A percentile compares a stretch with the other conserved stretches of the same genome.
Conservation (phyloP, 2,329 filamentous ascomycete genomes). For the Pseudogymnoascus verrucosus region DNA sequence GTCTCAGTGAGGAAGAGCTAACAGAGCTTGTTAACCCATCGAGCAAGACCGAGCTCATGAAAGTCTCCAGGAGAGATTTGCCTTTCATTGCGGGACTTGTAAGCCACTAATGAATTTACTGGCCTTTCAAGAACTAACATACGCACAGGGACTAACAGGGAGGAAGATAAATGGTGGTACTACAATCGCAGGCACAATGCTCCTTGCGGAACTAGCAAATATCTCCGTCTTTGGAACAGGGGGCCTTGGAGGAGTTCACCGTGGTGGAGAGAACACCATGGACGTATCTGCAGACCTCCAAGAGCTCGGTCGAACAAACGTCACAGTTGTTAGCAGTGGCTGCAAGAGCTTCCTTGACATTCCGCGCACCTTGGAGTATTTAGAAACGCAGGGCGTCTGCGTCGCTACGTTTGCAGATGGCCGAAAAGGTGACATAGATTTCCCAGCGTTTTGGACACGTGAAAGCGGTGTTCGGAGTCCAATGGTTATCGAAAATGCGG, state of each 20-base stretch:
- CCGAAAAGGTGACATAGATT: conserved; percentile 62
- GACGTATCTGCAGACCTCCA: conserved; percentile 94
- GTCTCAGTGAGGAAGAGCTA: conserved; percentile 65
- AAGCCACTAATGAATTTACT: conserved; percentile 26
- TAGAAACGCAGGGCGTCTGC: conserved; percentile 65
- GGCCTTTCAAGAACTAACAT: conserved; percentile 7
- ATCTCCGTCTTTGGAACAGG: conserved; percentile 93
- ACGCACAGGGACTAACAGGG: conserved; percentile 51
- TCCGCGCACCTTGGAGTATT: conserved; percentile 72
- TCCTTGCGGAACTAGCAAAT: conserved; percentile 76
- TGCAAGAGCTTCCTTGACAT: conserved; percentile 97
- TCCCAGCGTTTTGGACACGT: conserved; percentile 87
- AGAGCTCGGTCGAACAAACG: conserved; percentile 80
- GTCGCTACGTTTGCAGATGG: conserved; percentile 89
- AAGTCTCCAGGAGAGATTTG: conserved; percentile 82
- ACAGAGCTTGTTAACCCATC: conserved; percentile 58
- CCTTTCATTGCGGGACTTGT: conserved; percentile 73
- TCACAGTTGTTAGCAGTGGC: conserved; percentile 82
- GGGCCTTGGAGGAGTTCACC: conserved; percentile 88
- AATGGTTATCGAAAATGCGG: conserved; percentile 62
- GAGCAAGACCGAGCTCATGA: conserved; percentile 59
- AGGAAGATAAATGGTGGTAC: conserved; percentile 77
- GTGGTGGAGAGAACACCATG: conserved; percentile 77
- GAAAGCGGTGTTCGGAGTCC: conserved; percentile 81
- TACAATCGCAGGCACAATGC: conserved; percentile 87